Base-by-base conservation (phyloP, 345 rosid species). In the Acer campestre region DNA sequence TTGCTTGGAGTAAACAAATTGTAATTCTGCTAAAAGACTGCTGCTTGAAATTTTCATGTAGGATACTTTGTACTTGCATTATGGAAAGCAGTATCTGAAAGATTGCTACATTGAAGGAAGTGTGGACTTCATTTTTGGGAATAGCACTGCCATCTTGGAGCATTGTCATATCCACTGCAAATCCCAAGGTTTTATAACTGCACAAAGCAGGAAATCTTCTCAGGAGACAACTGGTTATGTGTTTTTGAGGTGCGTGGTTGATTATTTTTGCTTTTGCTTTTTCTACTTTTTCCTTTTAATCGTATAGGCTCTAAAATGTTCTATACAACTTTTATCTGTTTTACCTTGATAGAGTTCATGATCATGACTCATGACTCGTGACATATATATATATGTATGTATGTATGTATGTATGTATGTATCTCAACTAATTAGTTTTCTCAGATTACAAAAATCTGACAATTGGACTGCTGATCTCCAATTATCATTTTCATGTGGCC, bases 101-200 rank as follows among this genome's bases (percentile, higher is more conserved):
- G 94, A 91, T 79, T 96, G 98, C 77, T 96, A 96, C 42, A 80
- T 94, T 3, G 99, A 96, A 70, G 99, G 99, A 78, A 89, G 95
- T 1, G 95, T 92, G 62, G 99, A 94, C 87, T 93, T 94, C 86
- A 94, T 94, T 71, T 96, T 97, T 62, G 99, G 98, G 77, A 97
- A 97, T 74, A 97, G 97, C 78, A 94, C 98, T 0, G 93, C 98
- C 13, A 91, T 94, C 23, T 83, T 97, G 83, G 99, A 97, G 90
- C 94, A 96, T 68, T 94, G 99, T 72, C 99, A 96, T 78, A 91
- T 96, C 76, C 90, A 96, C 81, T 96, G 98, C 93, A 96, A 94
- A 83, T 82, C 98, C 18, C 89, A 84, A 20, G 98, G 98, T 67
- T 94, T 71, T 79, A 83, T 96, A 69, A 94, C 98, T 62, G 98